These are phyloP conservation scores for Lachancea dasiensis DNA, from an alignment of 805 yeast species.

Conservation along the genomic window DNA sequence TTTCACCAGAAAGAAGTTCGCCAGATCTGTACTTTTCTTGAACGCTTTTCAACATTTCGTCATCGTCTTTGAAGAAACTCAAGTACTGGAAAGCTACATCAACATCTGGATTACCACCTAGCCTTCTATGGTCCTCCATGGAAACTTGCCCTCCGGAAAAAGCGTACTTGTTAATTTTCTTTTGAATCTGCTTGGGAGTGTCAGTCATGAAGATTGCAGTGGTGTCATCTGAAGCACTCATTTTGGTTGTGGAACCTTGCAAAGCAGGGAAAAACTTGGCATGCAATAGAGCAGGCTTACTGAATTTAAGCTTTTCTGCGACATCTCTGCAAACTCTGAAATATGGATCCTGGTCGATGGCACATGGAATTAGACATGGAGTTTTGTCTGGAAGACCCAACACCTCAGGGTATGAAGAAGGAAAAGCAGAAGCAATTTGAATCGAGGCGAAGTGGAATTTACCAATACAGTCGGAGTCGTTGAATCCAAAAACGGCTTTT, in stretches of 20 bases:
- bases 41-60: conserved; percentile 59
- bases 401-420: conserved; percentile 91
- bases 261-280: conserved; percentile 96
- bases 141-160: conserved; percentile 90
- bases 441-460: conserved; percentile 91
- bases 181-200: conserved; percentile 83
- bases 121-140: conserved; percentile 81
- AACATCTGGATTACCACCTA: conserved; percentile 91
- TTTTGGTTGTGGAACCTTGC: conserved; percentile 93
- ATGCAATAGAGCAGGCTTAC: conserved; percentile 89
- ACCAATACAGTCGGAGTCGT: conserved; percentile 92
- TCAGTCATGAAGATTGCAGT: conserved; percentile 95
- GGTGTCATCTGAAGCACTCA: conserved; percentile 91
- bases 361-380: conserved; percentile 96
- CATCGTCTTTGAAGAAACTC: conserved; percentile 85
- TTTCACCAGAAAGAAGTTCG: conserved; percentile 82
- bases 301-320: conserved; percentile 82
- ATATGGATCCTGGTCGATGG: conserved; percentile 98
- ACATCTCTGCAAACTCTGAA: conserved; percentile 97
- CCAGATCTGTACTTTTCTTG: conserved; percentile 69
- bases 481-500: conserved; percentile 93
- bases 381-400: conserved; percentile 83
- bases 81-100: conserved; percentile 94
- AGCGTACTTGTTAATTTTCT: conserved; percentile 93
- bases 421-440: conserved; percentile 94